Base-by-base conservation (phyloP, 768 basidiomycete genomes). In the Psilocybe sp. region DNA sequence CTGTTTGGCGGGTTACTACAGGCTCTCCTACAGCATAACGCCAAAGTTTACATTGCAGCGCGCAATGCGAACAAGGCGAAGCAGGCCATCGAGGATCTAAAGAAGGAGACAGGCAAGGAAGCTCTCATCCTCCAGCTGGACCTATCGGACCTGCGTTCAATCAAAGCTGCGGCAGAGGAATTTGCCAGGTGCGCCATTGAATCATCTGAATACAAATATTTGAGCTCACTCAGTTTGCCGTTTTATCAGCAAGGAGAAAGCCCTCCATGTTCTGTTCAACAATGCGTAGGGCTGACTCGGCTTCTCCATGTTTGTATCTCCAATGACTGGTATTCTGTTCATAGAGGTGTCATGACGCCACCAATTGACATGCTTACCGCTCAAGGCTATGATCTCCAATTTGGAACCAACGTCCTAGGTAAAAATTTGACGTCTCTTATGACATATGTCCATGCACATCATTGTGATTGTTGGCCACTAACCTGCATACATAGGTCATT, bases 371-470 rank as follows among this genome's bases (percentile, higher is more conserved):
- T 62, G 28, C 32, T 79, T 7, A 79, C 80, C 1, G 59, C 60
- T 4, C 69, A 82, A 43, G 80, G 80, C 16, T 81, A 81, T 54
- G 82, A 84, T 55, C 65, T 77, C 5, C 75, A 77, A 52, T 78
- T 81, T 46, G 80, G 81, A 5, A 78, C 74, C 1, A 82, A 82
- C 49, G 76, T 76, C 4, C 70, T 79, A 12, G 78, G 78, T 72
- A 51, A n/a, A n/a, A n/a, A 46, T 48, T 49, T 37, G 60, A 61
- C 5, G 63, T 12, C 9, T n/a, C 7, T 23, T 41, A 34, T 40
- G 28, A 14, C 13, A 15, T 39, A 4, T 18, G 11, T n/a, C n/a
- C n/a, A n/a, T n/a, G 18, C 16, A 18, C 7, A 35, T n/a, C 11
- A 15, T 9, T 47, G 6, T 35, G n/a, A 36, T 15, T 5, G 33